Base-by-base conservation (phyloP, 768 basidiomycete genomes). In the Mycena filopes region DNA sequence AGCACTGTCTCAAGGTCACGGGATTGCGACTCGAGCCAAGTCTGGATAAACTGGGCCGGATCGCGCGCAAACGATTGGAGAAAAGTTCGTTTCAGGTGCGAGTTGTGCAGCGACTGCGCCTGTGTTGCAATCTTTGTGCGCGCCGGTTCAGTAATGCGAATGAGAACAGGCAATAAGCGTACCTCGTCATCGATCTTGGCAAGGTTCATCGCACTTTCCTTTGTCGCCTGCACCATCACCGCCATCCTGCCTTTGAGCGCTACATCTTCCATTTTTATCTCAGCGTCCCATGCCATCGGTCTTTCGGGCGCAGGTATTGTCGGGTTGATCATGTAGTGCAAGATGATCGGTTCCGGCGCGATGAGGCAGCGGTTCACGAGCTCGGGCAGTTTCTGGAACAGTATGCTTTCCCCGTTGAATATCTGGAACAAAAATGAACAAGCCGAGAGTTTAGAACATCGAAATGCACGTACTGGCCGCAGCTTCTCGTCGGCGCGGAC, bases 11-110 rank as follows among this genome's bases (percentile, higher is more conserved):
- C 94, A 46, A 98, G 77, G 77, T 98, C 96, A 16, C 94, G 86
- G 49, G 95, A 93, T 75, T 98, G 96, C 2, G 93, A 95, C 70
- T 92, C 92, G 20, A 98, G 76, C 95, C 95, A 98, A 3, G 88
- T 91, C 72, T 96, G 91, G 60, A 96, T 92, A 74, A 98, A 93
- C 67, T 84, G 82, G 8, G 89, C 82, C 10, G 96, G 94, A 51
- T 95, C 87, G 0, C 86, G 80, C 15, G 94, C 88, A 73, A 98
- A 98, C 2, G 89, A 87, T 66, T 89, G 85, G 45, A 98, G 79
- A 78, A 98, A 98, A 10, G 93, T 91, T 25, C 89, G 85, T 76
- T 96, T 97, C 68, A 94, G 83, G 71, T 94, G 90, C 1, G 95
- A 87, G 71, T 95, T 95, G 70, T 95, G 90, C 50, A 97, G 81